These are phyloP conservation scores for Helminthosporium solani DNA, from an alignment of 2,329 filamentous ascomycete species.

Conservation along the genomic window DNA sequence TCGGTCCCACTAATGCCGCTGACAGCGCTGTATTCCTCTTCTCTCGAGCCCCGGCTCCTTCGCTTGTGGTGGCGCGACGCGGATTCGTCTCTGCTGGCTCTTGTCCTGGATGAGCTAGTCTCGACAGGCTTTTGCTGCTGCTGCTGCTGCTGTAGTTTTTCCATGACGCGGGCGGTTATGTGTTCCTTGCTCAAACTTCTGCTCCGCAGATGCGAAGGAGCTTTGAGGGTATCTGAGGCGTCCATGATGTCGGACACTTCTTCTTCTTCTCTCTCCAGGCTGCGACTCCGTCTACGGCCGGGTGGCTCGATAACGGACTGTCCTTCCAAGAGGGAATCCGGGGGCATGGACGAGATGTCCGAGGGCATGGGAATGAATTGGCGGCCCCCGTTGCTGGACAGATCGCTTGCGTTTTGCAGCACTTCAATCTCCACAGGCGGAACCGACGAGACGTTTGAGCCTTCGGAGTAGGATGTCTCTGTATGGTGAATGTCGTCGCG, in stretches of 20 bases:
- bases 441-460: conserved; percentile 68
- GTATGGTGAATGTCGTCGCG: conserved; percentile 41
- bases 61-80: conserved; percentile 44
- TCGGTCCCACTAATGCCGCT: conserved; percentile 53
- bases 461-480: conserved; percentile 72
- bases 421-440: conserved; percentile 89
- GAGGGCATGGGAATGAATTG: conserved; percentile 62
- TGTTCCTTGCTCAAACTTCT: conserved; percentile 67
- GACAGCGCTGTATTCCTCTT: conserved; percentile 17
- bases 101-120: conserved; percentile 36
- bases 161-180: conserved; percentile 67
- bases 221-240: conserved; percentile 54
- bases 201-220: conserved; percentile 59
- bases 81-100: conserved; percentile 31
- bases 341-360: conserved; percentile 81
- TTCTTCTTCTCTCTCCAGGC: conserved; percentile 47
- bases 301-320: conserved; percentile 48
- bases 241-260: conserved; percentile 33
- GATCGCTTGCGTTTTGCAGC: conserved; percentile 67
- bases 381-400: conserved; percentile 64
- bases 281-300: conserved; percentile 53
- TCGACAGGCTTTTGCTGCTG: conserved; percentile 43
- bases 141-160: conserved; percentile 56
- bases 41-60: conserved; percentile 48
- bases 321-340: conserved; percentile 68